Evolutionary conservation across 495 filamentous ascomycete genomes (phyloP).

Genomic region (Trichoderma parareesei): DNA sequence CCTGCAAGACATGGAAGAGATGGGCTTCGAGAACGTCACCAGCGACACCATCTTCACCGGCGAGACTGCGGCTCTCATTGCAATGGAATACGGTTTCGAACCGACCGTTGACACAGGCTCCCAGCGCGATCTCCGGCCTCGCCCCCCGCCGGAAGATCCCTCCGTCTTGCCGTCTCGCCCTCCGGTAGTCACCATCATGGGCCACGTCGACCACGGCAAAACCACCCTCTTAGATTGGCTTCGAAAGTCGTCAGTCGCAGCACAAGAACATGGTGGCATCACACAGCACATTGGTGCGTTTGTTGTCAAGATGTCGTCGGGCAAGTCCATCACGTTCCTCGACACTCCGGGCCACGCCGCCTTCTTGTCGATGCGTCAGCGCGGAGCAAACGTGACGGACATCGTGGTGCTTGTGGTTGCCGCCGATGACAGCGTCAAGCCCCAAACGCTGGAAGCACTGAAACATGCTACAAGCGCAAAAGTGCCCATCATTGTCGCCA

Average conservation of each 20-base stretch:
- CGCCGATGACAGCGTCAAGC: conserved; percentile 95
- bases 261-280: conserved; percentile 90
- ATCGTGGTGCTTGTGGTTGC: conserved; percentile 95
- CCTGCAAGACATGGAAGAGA: conserved; percentile 58
- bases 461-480: conserved; percentile 86
- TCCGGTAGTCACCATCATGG: conserved; percentile 98
- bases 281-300: conserved; percentile 99
- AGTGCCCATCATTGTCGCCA: conserved; percentile 95
- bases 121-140: conserved; percentile 63
- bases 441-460: conserved; percentile 93
- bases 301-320: conserved; percentile 75
- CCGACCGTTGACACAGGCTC: conserved; percentile 66
- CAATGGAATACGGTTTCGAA: conserved; percentile 88
- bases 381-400: conserved; percentile 92
- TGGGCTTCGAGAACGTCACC: conserved; percentile 78
- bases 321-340: conserved; percentile 88
- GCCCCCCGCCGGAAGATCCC: conserved; percentile 62
- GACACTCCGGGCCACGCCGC: conserved; percentile 97
- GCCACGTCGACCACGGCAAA: conserved; percentile 98
- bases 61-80: conserved; percentile 85
- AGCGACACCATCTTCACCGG: conserved; percentile 78
- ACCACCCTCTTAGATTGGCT: conserved; percentile 93
- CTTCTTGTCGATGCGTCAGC: conserved; percentile 90
- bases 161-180: conserved; percentile 65
- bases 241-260: conserved; percentile 84